Conservation (phyloP, 2,329 filamentous ascomycete genomes). For the Xylaria sp. region DNA sequence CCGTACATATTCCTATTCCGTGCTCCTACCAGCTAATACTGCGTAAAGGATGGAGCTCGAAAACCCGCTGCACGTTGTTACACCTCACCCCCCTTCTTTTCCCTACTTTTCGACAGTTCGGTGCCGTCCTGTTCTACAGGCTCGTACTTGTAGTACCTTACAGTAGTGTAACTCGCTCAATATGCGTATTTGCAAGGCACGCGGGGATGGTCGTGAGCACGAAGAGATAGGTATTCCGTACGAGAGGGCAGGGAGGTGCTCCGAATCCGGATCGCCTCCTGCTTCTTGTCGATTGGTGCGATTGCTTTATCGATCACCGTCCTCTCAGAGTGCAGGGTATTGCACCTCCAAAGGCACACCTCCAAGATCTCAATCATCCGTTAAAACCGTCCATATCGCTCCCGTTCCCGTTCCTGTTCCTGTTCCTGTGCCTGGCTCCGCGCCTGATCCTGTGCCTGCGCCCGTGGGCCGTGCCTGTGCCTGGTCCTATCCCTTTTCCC, state of each 20-base stretch:
- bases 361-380: background rate
- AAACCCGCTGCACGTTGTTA: conserved; percentile 1
- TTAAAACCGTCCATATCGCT: background rate
- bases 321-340: background rate
- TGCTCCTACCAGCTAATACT: too few relatives aligned
- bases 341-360: background rate
- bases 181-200: background rate
- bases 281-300: conserved; percentile 16
- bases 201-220: background rate
- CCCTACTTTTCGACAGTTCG: conserved; percentile 1
- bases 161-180: background rate
- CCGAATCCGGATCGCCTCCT: conserved; percentile 13
- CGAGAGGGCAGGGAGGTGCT: background rate
- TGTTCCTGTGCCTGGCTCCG: background rate
- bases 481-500: background rate
- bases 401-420: background rate
- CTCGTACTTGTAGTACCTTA: background rate
- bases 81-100: background rate
- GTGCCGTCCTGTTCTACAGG: background rate
- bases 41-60: background rate
- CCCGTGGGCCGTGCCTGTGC: background rate
- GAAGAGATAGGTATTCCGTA: background rate
- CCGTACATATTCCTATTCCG: too few relatives aligned
- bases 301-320: conserved; percentile 1
- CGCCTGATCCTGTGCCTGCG: background rate